Evolutionary conservation across 202 grass and related monocot genomes (phyloP).

Genomic region (Schoenoplectus triqueter): DNA sequence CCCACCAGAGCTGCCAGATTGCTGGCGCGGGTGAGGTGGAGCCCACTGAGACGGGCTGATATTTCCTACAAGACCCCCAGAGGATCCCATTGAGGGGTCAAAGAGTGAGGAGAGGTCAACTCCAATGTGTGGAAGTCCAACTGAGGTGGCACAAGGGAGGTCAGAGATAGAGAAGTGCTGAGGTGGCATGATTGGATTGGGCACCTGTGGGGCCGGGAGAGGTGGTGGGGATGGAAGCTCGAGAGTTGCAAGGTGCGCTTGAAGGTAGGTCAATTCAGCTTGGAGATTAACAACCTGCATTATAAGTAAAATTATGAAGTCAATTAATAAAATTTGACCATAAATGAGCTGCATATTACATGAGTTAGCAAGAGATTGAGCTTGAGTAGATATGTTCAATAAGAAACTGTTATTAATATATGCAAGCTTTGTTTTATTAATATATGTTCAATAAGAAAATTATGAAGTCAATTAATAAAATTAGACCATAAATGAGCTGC

Average conservation of each 20-base stretch:
- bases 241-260: constrained; percentile 81
- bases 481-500: too few species aligned
- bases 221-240: constrained; percentile 75
- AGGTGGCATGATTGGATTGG: constrained; percentile 53
- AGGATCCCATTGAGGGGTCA: constrained; percentile 53
- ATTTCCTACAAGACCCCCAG: constrained; percentile 15
- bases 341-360: background rate
- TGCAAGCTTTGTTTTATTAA: too few species aligned
- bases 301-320: constrained; percentile 18
- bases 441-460: too few species aligned
- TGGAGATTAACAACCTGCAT: constrained; percentile 89
- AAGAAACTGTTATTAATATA: background rate
- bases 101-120: constrained; percentile 91
- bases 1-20: constrained; percentile 43
- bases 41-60: constrained; percentile 43
- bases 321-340: background rate
- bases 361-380: background rate
- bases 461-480: too few species aligned
- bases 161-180: constrained; percentile 76
- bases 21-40: constrained; percentile 39
- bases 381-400: constrained; percentile 1
- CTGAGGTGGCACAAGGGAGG: constrained; percentile 57
- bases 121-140: constrained; percentile 43
- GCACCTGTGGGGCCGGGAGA: constrained; percentile 45
- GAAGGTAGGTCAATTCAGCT: constrained; percentile 92